These are phyloP conservation scores for Novymonas esmeraldas DNA, from an alignment of 208 protist genomes.

Conservation along the genomic window DNA sequence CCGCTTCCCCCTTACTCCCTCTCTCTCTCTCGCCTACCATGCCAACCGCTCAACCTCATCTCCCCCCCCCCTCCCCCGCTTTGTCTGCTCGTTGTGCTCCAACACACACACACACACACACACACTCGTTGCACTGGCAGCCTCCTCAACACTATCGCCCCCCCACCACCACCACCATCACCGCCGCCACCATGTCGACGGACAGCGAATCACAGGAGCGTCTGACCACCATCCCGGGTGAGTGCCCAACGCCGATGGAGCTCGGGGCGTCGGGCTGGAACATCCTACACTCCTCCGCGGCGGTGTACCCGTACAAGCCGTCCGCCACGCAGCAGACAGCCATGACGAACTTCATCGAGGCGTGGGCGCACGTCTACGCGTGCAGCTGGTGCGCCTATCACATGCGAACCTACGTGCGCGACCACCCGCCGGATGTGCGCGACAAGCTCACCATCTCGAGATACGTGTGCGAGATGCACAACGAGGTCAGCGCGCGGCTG, in stretches of 20 bases:
- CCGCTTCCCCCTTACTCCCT: not conserved
- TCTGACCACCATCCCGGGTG: constrained; percentile 53
- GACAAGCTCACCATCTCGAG: constrained; percentile 70
- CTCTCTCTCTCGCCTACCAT: not conserved
- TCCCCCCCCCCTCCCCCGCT: not conserved
- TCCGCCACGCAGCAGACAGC: constrained; percentile 58
- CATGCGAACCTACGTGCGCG: constrained; percentile 78
- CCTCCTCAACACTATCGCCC: not conserved
- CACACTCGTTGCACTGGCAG: too few relatives aligned
- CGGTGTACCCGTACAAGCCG: constrained; percentile 83
- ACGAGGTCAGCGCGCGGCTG: constrained; percentile 81
- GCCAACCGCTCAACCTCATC: not conserved
- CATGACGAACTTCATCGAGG: constrained; percentile 79
- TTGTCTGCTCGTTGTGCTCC: not conserved
- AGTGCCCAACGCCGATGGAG: constrained; percentile 59
- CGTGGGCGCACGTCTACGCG: constrained; percentile 84
- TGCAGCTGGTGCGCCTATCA: constrained; percentile 89
- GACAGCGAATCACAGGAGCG: constrained; percentile 11
- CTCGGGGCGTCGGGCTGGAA: constrained; percentile 85
- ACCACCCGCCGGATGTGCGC: constrained; percentile 67
- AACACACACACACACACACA: not conserved
- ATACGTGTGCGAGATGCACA: constrained; percentile 91
- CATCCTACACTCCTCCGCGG: constrained; percentile 85
- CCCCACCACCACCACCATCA: not conserved
- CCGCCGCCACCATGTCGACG: not conserved